Evolutionary conservation across 495 filamentous ascomycete genomes (phyloP), one percentile per base, ranked within the genome.

Genomic region (Podospora conica): DNA sequence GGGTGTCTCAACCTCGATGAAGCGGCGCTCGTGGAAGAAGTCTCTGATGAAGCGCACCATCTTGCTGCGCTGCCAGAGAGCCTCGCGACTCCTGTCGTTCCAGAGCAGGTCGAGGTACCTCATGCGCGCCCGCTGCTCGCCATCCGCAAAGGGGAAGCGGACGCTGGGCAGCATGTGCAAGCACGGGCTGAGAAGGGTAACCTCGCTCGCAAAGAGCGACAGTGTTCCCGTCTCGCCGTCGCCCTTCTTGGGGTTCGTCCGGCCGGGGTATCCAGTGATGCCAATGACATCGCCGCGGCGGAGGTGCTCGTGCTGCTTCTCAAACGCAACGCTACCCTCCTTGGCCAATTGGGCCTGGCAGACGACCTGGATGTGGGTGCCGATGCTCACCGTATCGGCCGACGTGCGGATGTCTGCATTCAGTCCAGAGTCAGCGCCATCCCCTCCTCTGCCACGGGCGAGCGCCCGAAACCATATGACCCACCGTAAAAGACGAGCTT

Each of bases 51-150:
- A 97, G 63, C 81, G 84, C 65, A 96, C 85, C 68, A 97, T 91
- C 83, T 91, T 93, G 76, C 90, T 84, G 23, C 95, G 86, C 18
- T 90, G 91, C 67, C 89, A 80, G 76, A 97, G 90, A 55, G 92
- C 89, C 27, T 95, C 84, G 48, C 91, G 87, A 10, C 88, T 90
- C 21, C 79, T 80, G 70, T 94, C 89, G 80, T 98, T 98, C 88
- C 97, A 95, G 76, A 98, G 96, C 70, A 97, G 78, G 76, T 99
- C 95, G 29, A 99, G 86, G 76, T 96, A 96, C 58, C 93, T 83
- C 81, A 97, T 90, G 69, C 95, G 90, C 79, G 90, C 91, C 65
- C 93, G 84, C 75, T 92, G 90, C 80, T 99, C 95, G 78, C 91
- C 88, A 72, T 98, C 93, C 81, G 94, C 91, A 80, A 97, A 90